phyloP scores from a whole-genome alignment of 306 rosid genomes.

The Gleditsia sinensis region DNA sequence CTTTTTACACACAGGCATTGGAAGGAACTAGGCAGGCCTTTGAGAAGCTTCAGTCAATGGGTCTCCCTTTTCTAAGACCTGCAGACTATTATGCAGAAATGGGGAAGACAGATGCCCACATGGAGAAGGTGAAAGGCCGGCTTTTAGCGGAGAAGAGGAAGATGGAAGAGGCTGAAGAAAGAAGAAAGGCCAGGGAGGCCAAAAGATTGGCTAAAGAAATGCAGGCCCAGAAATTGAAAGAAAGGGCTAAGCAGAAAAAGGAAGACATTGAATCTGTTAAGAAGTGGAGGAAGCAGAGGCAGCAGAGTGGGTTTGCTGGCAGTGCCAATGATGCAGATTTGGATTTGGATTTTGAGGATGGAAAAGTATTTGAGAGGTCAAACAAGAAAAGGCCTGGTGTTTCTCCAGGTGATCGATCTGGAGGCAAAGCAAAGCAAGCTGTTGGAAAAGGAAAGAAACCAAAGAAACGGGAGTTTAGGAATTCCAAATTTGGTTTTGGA shows the following conservation, averaged over 20 bases:
- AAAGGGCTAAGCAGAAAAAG: conserved; percentile 88
- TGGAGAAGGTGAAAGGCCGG: conserved; percentile 76
- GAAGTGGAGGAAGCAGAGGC: conserved; percentile 98
- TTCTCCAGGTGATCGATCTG: conserved; percentile 75
- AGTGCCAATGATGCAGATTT: conserved; percentile 49
- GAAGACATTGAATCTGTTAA: conserved; percentile 88
- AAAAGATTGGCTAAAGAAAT: conserved; percentile 80
- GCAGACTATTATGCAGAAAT: conserved; percentile 86
- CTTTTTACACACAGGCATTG: conserved; percentile 79
- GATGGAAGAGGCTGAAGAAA: conserved; percentile 88
- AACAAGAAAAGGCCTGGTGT: conserved; percentile 74
- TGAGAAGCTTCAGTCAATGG: conserved; percentile 71
- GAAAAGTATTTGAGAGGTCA: conserved; percentile 70
- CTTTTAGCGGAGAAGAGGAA: conserved; percentile 67
- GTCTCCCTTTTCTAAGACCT: conserved; percentile 80
- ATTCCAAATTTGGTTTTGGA: conserved; percentile 82
- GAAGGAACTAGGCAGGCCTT: conserved; percentile 78
- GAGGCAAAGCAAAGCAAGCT: conserved; percentile 65
- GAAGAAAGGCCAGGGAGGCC: conserved; percentile 80
- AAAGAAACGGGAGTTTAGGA: conserved; percentile 58
- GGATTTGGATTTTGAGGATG: conserved; percentile 65
- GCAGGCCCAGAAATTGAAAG: conserved; percentile 80
- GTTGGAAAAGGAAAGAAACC: conserved; percentile 47
- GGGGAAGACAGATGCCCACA: conserved; percentile 85
- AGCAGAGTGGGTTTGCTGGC: conserved; percentile 78